Evolutionary conservation across 1,284 basidiomycete genomes (phyloP), one percentile per base, ranked within the genome.

Genomic region (Sphaerobolus stellatus): DNA sequence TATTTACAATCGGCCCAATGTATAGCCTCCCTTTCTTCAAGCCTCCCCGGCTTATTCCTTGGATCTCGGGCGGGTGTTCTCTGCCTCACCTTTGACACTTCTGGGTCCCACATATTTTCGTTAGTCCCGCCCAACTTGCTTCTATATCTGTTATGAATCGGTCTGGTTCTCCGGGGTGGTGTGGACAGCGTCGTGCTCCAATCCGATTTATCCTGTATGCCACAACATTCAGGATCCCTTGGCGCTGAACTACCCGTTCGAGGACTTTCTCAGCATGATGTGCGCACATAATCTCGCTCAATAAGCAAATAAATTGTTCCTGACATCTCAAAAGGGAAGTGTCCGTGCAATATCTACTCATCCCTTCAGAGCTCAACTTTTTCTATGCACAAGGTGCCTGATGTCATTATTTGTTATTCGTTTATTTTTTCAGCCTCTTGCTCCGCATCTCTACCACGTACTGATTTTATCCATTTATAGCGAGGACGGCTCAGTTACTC

Each of bases 401-500:
- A 7, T 20, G 44, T 50, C 51, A 34, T 56, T 48, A 56, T 41
- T 33, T 48, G 41, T 25, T 29, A 28, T 24, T 56, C 55, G 40
- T 5, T 24, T n/a, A 13, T 44, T 6, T 44, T 20, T 33, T 57
- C 18, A 7, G 6, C 41, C 4, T 43, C 28, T 14, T 11, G 18
- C 20, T 43, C 28, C 18, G 16, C 18, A 24, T 11, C 13, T 27
- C 20, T 43, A 18, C 46, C 34, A 47, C 38, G 57, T 31, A 16
- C 36, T n/a, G 38, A 18, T 25, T 28, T 28, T 44, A n/a, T n/a
- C n/a, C n/a, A n/a, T n/a, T n/a, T 60, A 49, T 56, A 83, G 88
- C 58, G 83, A 89, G 65, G 86, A 89, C 62, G 89, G 89, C 0
- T 73, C 75, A 38, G 75, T 90, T 49, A 64, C 83, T 28, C 70